Evolutionary conservation across 805 yeast genomes (phyloP).

Genomic region (Hanseniaspora clermontiae): DNA sequence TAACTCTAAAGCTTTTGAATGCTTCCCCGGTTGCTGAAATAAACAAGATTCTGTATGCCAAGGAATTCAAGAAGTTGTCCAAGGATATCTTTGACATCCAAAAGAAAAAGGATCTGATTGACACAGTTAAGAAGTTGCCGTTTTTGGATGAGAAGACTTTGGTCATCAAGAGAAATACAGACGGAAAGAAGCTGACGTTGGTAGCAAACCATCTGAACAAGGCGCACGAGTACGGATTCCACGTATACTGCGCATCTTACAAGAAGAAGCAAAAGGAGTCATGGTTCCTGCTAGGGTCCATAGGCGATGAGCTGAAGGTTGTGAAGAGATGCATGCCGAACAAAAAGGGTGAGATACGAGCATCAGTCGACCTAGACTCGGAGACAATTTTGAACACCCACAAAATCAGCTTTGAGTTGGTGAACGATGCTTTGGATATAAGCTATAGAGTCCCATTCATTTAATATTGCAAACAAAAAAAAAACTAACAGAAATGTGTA

Average conservation of each 20-base stretch:
- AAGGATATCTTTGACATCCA: constrained; percentile 33
- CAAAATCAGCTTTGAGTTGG: constrained; percentile 34
- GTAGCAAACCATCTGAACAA: constrained; percentile 41
- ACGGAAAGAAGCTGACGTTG: constrained; percentile 30
- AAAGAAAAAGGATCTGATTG: constrained; percentile 37
- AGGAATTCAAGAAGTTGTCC: constrained; percentile 15
- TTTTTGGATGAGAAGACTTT: constrained; percentile 34
- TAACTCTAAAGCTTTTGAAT: constrained; percentile 25
- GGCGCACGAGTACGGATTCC: constrained; percentile 42
- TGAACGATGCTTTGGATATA: constrained; percentile 59
- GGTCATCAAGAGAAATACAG: constrained; percentile 28
- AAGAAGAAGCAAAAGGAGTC: constrained; percentile 87
- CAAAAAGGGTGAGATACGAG: constrained; percentile 24
- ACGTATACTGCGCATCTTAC: constrained; percentile 63
- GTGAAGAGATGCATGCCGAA: constrained; percentile 68
- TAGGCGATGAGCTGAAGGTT: constrained; percentile 42
- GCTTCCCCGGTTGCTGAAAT: constrained; percentile 34
- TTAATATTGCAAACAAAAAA: not conserved
- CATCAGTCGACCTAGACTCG: constrained; percentile 40
- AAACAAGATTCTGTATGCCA: constrained; percentile 4
- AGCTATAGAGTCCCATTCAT: constrained; percentile 28
- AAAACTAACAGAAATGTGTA: not conserved
- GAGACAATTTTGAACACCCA: constrained; percentile 24
- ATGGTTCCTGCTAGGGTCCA: constrained; percentile 66
- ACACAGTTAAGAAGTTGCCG: constrained; percentile 49